These are phyloP conservation scores for Tuber microsphaerosporum DNA, from an alignment of 495 filamentous ascomycete species.

Conservation along the genomic window DNA sequence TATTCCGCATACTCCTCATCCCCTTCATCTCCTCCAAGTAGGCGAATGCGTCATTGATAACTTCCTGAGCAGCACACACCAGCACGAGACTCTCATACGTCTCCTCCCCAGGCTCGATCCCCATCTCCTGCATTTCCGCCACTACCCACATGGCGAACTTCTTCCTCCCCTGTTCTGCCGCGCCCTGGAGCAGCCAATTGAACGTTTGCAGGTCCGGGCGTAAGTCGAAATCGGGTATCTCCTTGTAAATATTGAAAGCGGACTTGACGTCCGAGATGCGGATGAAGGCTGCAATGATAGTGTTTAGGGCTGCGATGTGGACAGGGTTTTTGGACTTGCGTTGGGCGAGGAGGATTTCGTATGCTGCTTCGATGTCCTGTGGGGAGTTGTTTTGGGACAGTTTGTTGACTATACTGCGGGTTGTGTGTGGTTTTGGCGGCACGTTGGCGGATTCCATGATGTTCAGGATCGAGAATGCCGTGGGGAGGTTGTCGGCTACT, in stretches of 20 bases:
- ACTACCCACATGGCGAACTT: slow-evolving; percentile 61
- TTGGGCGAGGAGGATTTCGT: slow-evolving; percentile 12
- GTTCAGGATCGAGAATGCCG: slow-evolving; percentile 56
- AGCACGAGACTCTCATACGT: slow-evolving; percentile 67
- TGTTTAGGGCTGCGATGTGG: slow-evolving; percentile 51
- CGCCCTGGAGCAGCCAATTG: slow-evolving; percentile 60
- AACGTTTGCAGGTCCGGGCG: slow-evolving; percentile 55
- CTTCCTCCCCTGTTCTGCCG: slow-evolving; percentile 48
- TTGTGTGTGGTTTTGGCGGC: slow-evolving; percentile 49
- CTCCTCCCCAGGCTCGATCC: slow-evolving; percentile 52
- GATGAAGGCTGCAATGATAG: slow-evolving; percentile 54
- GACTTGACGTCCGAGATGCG: slow-evolving; percentile 46
- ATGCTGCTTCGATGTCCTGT: slow-evolving; percentile 19
- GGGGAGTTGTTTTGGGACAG: slow-evolving; percentile 34
- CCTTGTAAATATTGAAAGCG: slow-evolving; percentile 64
- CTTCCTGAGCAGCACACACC: slow-evolving; percentile 52
- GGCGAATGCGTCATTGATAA: slow-evolving; percentile 53
- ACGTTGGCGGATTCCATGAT: slow-evolving; percentile 61
- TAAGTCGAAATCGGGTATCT: slow-evolving; percentile 56
- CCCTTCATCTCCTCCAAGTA: slow-evolving; percentile 53
- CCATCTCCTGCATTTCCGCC: slow-evolving; percentile 63
- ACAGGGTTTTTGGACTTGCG: slow-evolving; percentile 26
- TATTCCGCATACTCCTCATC: no score
- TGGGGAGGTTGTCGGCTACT: slow-evolving; percentile 48
- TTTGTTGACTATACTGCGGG: slow-evolving; percentile 51